Conservation (phyloP, 192 early-diverging fungal genomes). For the Geranomyces variabilis region DNA sequence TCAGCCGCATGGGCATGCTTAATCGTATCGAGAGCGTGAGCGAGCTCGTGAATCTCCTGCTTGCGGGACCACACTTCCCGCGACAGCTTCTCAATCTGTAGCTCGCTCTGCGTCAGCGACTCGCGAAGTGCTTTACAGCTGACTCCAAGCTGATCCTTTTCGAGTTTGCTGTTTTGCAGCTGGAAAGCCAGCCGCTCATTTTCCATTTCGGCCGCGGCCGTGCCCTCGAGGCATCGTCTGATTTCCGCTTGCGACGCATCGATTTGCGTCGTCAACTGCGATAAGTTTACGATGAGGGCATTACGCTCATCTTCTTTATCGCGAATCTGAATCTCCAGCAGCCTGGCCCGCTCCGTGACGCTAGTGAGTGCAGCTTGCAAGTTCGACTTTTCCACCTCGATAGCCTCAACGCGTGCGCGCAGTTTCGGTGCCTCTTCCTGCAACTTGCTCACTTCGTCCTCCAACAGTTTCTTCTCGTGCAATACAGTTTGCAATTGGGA, state of each 20-base stretch:
- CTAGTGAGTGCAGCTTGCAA: neutral
- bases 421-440: neutral
- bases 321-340: neutral
- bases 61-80: neutral
- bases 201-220: constrained; percentile 3
- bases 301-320: neutral
- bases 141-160: neutral
- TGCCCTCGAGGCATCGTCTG: neutral
- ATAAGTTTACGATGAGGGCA: neutral
- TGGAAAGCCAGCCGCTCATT: neutral
- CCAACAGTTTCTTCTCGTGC: neutral
- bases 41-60: neutral
- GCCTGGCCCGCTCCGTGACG: neutral
- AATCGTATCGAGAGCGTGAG: neutral
- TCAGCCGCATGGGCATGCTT: constrained; percentile 6
- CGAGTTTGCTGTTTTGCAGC: neutral
- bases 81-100: neutral
- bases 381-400: neutral
- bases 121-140: neutral
- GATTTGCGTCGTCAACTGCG: neutral
- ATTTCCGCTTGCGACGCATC: neutral
- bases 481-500: neutral
- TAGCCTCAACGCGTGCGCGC: neutral
- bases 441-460: neutral
- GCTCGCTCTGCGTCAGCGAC: neutral